Conservation (phyloP, 768 basidiomycete species). For the Lactarius trivialis region DNA sequence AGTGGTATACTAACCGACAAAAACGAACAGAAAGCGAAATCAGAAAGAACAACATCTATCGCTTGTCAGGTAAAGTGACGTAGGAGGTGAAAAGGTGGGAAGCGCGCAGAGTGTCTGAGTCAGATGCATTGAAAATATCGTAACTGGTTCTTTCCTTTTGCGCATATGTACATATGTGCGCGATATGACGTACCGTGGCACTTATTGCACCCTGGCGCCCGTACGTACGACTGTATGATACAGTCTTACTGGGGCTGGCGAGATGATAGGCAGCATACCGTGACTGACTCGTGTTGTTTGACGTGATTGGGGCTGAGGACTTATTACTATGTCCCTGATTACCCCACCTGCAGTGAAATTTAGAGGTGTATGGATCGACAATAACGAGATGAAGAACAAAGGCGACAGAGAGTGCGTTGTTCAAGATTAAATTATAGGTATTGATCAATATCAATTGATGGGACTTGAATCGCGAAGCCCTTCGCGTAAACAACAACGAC, state of each 20-base stretch:
- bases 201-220: background rate
- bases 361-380: background rate
- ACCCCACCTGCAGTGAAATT: no score
- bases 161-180: background rate
- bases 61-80: no score
- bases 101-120: background rate
- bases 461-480: constrained; percentile 46
- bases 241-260: no score
- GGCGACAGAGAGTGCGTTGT: background rate
- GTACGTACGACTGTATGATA: background rate
- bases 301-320: background rate
- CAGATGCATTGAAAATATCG: background rate
- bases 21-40: background rate
- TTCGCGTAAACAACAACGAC: constrained; percentile 32
- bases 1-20: no score
- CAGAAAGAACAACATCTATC: background rate
- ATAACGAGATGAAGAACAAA: background rate
- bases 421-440: constrained; percentile 25
- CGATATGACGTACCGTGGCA: background rate
- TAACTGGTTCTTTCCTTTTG: background rate
- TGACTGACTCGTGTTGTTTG: background rate
- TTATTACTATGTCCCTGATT: no score
- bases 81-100: background rate
- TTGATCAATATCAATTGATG: constrained; percentile 25
- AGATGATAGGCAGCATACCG: background rate